phyloP scores from a whole-genome alignment of 495 filamentous ascomycete genomes.

The Daldinia childiae region DNA sequence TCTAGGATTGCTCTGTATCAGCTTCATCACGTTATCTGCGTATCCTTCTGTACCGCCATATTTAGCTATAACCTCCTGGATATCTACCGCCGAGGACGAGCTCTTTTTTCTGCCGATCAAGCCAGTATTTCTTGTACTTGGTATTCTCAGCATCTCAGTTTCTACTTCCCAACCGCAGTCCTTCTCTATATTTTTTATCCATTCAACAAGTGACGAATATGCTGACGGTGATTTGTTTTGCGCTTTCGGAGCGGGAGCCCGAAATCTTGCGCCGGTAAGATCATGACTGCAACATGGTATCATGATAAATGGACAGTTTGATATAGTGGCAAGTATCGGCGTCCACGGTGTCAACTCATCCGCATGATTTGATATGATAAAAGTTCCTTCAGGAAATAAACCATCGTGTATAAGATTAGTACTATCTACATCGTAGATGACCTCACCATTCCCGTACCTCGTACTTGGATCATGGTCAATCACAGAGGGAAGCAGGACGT shows the following conservation, averaged over 20 bases:
- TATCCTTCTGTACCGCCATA: slow-evolving; percentile 67
- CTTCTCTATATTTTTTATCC: slow-evolving; percentile 70
- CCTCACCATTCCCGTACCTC: slow-evolving; percentile 21
- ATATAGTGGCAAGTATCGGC: slow-evolving; percentile 81
- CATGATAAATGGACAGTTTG: slow-evolving; percentile 80
- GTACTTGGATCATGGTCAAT: slow-evolving; percentile 36
- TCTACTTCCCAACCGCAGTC: slow-evolving; percentile 81
- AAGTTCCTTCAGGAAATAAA: slow-evolving; percentile 76
- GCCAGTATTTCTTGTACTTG: slow-evolving; percentile 86
- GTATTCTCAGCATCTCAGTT: slow-evolving; percentile 82
- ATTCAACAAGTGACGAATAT: slow-evolving; percentile 79
- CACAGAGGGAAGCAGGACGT: slow-evolving; percentile 75
- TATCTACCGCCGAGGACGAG: slow-evolving; percentile 35
- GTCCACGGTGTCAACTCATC: slow-evolving; percentile 98
- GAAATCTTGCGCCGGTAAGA: slow-evolving; percentile 75
- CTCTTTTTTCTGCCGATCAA: slow-evolving; percentile 70
- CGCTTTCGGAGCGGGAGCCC: slow-evolving; percentile 70
- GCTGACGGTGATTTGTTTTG: slow-evolving; percentile 62
- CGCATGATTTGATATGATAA: slow-evolving; percentile 96
- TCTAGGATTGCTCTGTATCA: slow-evolving; percentile 53
- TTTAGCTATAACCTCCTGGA: slow-evolving; percentile 53
- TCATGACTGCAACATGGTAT: slow-evolving; percentile 96
- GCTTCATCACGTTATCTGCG: slow-evolving; percentile 61
- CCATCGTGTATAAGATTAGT: slow-evolving; percentile 69
- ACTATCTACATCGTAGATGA: slow-evolving; percentile 39